phyloP scores from a whole-genome alignment of 805 yeast species.

The Pichia deserticola region DNA sequence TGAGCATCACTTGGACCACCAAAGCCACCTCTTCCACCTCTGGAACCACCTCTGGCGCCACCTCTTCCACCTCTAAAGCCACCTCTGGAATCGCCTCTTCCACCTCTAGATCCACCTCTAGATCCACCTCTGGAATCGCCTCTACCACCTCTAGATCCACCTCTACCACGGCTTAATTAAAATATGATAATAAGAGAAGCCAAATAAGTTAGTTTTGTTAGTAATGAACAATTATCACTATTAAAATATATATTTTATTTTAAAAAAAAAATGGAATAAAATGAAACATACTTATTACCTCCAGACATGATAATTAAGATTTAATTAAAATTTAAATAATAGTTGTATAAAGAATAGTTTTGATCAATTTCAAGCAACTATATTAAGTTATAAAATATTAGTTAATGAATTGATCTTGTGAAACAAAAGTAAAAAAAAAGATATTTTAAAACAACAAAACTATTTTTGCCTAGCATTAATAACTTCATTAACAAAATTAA shows the following conservation, averaged over 20 bases:
- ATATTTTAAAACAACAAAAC: too few relatives aligned
- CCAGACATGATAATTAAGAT: neutral
- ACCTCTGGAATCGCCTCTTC: slow-evolving; percentile 6
- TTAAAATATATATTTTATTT: neutral
- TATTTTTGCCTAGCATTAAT: too few relatives aligned
- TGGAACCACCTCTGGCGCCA: slow-evolving; percentile 11
- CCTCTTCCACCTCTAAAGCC: slow-evolving; percentile 4
- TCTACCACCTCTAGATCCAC: slow-evolving; percentile 11
- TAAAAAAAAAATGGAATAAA: too few relatives aligned
- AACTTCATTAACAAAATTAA: too few relatives aligned
- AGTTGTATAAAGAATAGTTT: too few relatives aligned
- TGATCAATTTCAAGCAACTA: too few relatives aligned
- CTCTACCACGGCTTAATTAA: slow-evolving; percentile 2
- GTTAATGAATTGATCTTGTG: too few relatives aligned
- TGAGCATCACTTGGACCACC: slow-evolving; percentile 13
- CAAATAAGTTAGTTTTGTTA: neutral
- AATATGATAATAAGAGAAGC: neutral
- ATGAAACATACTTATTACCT: neutral
- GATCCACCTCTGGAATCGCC: slow-evolving; percentile 4
- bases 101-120: slow-evolving; percentile 11
- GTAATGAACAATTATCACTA: neutral
- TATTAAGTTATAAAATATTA: too few relatives aligned
- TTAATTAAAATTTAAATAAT: too few relatives aligned
- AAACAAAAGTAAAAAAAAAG: too few relatives aligned
- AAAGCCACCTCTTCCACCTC: slow-evolving; percentile 13